These are phyloP conservation scores for Basipetospora sp. DNA, from an alignment of 2,329 filamentous ascomycete genomes.

Conservation along the genomic window DNA sequence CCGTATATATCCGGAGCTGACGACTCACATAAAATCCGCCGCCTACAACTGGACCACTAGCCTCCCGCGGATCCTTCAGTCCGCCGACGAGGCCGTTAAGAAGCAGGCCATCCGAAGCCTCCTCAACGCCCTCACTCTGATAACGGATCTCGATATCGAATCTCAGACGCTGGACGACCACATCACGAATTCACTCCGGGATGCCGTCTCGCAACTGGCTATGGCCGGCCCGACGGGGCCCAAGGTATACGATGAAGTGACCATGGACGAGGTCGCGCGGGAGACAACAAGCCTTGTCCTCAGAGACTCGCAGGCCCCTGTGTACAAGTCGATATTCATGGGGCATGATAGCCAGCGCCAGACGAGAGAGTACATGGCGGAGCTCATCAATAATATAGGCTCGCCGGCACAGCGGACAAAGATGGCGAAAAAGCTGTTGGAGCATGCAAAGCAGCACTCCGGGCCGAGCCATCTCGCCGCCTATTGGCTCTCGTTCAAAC, in stretches of 20 bases:
- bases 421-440: slow-evolving; percentile 51
- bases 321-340: slow-evolving; percentile 49
- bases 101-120: slow-evolving; percentile 59
- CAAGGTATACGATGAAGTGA: slow-evolving; percentile 1
- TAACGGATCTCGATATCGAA: slow-evolving; percentile 48
- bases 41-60: slow-evolving; percentile 71
- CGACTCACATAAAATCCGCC: slow-evolving; percentile 51
- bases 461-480: slow-evolving; percentile 50
- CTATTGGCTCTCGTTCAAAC: slow-evolving; percentile 66
- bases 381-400: slow-evolving; percentile 42
- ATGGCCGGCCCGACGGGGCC: slow-evolving; percentile 4
- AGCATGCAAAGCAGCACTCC: slow-evolving; percentile 42
- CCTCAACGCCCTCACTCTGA: slow-evolving; percentile 53
- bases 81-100: slow-evolving; percentile 66
- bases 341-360: slow-evolving; percentile 50
- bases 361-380: slow-evolving; percentile 41
- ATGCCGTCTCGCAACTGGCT: slow-evolving; percentile 43
- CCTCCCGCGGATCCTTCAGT: slow-evolving; percentile 69
- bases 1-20: slow-evolving; percentile 44
- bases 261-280: slow-evolving; percentile 1
- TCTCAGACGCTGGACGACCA: slow-evolving; percentile 53
- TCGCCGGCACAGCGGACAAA: slow-evolving; percentile 42
- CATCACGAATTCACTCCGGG: slow-evolving; percentile 54
- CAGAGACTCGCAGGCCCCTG: neutral
- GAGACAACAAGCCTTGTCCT: slow-evolving; percentile 1